Base-by-base conservation (phyloP, 1,284 basidiomycete species). In the Puccinia horiana region DNA sequence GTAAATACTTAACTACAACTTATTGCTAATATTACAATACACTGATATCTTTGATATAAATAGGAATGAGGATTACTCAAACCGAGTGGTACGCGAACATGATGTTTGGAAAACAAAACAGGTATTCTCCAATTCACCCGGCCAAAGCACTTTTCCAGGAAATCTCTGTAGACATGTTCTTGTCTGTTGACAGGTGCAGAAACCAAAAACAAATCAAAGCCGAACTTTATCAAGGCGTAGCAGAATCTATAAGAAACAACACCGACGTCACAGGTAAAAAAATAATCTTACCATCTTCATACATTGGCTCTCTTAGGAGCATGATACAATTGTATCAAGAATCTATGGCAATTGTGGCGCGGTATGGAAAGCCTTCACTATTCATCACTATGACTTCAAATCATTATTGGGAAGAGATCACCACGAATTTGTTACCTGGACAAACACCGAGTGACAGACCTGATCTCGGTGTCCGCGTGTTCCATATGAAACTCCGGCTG, bases 341-440 rank as follows among this genome's bases (percentile, higher is more conserved):
- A 83, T 85, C 87, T 0, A 84, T 88, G 4, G 85, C 86, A 0
- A 84, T 89, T 83, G 88, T 87, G 0, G 83, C 84, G 0, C 72
- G 79, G 0, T 84, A 70, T 37, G 69, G 69, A 20, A 20, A 70
- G 23, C 56, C 56, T 6, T 58, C 56, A 4, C n/a, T 58, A 67
- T 89, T 89, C 83, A 83, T 88, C 76, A 89, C 87, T 0, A 86
- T 88, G 85, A 88, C 87, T 0, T 88, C 87, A 84, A 89, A 88
- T 83, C 67, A 40, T 16, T 32, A 26, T 6, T 58, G 56, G n/a
- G 5, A 26, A 5, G 56, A 58, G n/a, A 58, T 58, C 26, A 6
- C 6, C 8, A 6, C n/a, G 14, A 16, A 26, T 8, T n/a, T 58
- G 8, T 9, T 9, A 16, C 56, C 56, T 5, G 73, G 52, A 2